Base-by-base conservation (phyloP, 2,329 filamentous ascomycete species). In the Fusarium napiforme region DNA sequence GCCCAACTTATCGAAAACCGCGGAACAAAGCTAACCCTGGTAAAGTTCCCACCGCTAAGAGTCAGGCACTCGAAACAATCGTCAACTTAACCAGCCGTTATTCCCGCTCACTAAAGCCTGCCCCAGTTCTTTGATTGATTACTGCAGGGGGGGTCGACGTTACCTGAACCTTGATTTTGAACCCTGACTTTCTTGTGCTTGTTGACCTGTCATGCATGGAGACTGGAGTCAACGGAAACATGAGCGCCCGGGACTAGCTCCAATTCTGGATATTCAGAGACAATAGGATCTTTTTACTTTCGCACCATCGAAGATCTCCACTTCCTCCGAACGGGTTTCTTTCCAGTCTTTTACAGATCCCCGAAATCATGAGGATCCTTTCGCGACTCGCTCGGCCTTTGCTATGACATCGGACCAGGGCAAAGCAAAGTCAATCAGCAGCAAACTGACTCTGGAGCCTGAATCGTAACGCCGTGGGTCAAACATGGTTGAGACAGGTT, bases 301-400 rank as follows among this genome's bases (percentile, higher is more conserved):
- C 45, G 57, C 65, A 60, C 67, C 59, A 69, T 43, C 50, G 32
- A 58, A 45, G 49, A 61, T 67, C 62, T 56, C 71, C 71, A 74
- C 71, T 72, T 68, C 67, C 71, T 72, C 67, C 71, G 53, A 68
- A 52, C 71, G 71, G 71, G n/a, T 52, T 72, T 72, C 55, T 71
- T 73, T 73, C 71, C 71, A 74, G 62, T 74, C 71, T 61, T 53
- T 74, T 73, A 68, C 49, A 74, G 70, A 73, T 39, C 65, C 34
- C 71, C 71, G 71, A 73, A 60, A 58, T 60, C 62, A 58, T 64
- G 60, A 64, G 60, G 66, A 70, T 65, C 69, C 64, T 47, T 60
- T 66, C 52, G 62, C 62, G 50, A 39, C 57, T 49, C 46, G 40
- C 55, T 65, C 37, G 46, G 32, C 32, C 46, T 59, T 50, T 34